Conservation (phyloP, 2,329 filamentous ascomycete species). For the Hymenoscyphus infarciens region DNA sequence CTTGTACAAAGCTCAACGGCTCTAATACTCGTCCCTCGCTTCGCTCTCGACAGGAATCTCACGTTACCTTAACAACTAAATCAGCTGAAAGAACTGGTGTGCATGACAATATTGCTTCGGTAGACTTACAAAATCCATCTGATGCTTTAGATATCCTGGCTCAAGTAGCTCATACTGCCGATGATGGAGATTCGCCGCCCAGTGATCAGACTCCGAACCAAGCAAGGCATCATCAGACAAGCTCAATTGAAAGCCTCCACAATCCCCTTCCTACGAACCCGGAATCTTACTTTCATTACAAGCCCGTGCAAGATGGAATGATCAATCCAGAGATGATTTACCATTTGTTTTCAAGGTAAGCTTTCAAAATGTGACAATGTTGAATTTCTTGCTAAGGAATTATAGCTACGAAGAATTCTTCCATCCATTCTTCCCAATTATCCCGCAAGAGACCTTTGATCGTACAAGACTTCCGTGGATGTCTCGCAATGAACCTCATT, state of each 20-base stretch:
- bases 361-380: background rate
- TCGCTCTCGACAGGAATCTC: constrained; percentile 21
- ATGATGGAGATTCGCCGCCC: constrained; percentile 29
- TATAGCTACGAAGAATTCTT: constrained; percentile 41
- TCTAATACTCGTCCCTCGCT: constrained; percentile 19
- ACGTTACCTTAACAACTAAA: constrained; percentile 19
- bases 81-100: constrained; percentile 14
- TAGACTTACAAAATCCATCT: constrained; percentile 34
- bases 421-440: constrained; percentile 68
- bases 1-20: constrained; percentile 17
- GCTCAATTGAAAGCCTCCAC: constrained; percentile 12
- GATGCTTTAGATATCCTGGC: constrained; percentile 35
- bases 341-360: constrained; percentile 29
- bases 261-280: constrained; percentile 19
- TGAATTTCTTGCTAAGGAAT: background rate
- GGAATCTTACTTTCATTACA: constrained; percentile 30
- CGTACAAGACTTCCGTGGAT: constrained; percentile 49
- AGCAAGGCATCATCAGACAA: constrained; percentile 13
- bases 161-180: constrained; percentile 32
- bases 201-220: constrained; percentile 23
- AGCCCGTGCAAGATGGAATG: constrained; percentile 28
- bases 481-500: constrained; percentile 59
- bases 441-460: constrained; percentile 48
- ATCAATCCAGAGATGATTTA: constrained; percentile 31
- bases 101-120: constrained; percentile 32